phyloP scores from a whole-genome alignment of 345 rosid species.

The Eucalyptus sp. region DNA sequence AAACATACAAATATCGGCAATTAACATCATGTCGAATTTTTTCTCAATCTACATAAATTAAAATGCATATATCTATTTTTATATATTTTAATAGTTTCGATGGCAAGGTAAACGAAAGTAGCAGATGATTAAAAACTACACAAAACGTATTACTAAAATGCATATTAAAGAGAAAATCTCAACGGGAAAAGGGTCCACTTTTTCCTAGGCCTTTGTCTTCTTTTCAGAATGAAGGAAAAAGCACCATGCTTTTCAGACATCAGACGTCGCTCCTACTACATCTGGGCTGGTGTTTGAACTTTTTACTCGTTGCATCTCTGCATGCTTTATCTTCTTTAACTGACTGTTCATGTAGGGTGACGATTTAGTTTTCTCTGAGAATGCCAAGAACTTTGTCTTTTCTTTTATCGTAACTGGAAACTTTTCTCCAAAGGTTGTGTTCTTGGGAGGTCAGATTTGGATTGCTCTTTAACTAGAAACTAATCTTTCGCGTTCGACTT shows the following conservation, averaged over 20 bases:
- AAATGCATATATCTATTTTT: background rate
- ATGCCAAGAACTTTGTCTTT: background rate
- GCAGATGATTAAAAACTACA: background rate
- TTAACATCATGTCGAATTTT: background rate
- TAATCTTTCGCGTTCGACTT: background rate
- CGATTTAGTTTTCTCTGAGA: background rate
- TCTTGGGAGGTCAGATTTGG: background rate
- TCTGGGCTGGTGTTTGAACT: background rate
- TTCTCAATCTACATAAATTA: background rate
- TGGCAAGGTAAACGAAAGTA: background rate
- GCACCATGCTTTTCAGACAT: background rate
- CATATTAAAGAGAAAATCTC: fast-evolving
- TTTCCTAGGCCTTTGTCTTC: background rate
- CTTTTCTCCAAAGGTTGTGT: background rate
- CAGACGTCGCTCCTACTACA: background rate
- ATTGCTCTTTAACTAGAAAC: background rate
- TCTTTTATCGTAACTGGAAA: background rate
- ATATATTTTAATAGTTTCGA: background rate
- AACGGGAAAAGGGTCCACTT: background rate
- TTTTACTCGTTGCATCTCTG: background rate
- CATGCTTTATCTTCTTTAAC: background rate
- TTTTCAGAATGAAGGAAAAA: background rate
- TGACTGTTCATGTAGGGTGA: background rate
- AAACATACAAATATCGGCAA: background rate
- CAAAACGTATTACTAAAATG: background rate